Percentiles rank a stretch among this genome's conserved stretches.
phyloP scores from a whole-genome alignment of 306 rosid genomes.

The Elaeagnus macrophylla region DNA sequence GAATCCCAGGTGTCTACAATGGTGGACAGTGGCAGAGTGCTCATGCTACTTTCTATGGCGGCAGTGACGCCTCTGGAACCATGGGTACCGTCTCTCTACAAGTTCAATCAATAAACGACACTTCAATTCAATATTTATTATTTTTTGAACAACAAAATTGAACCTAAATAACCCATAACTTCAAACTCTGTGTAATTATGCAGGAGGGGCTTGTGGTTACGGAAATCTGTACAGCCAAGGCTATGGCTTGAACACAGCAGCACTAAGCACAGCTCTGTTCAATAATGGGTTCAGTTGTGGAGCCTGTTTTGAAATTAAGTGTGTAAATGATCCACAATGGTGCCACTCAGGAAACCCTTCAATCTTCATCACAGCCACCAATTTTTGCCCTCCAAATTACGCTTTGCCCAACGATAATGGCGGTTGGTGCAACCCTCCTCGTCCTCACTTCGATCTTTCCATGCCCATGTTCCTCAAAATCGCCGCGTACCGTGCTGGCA shows the following conservation, averaged over 20 bases:
- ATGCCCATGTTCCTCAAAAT: constrained; percentile 85
- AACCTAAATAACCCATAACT: too few species aligned
- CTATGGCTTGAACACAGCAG: constrained; percentile 78
- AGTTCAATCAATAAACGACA: too few species aligned
- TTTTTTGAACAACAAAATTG: too few species aligned
- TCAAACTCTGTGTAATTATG: not conserved
- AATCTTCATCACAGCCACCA: constrained; percentile 64
- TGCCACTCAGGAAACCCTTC: constrained; percentile 80
- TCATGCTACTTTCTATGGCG: constrained; percentile 63
- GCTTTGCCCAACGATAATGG: constrained; percentile 67
- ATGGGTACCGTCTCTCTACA: constrained; percentile 30
- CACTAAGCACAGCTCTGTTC: constrained; percentile 73
- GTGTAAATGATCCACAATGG: constrained; percentile 50
- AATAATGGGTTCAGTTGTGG: constrained; percentile 76
- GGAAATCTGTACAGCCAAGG: constrained; percentile 81
- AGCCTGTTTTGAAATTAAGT: constrained; percentile 71
- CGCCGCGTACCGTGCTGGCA: constrained; percentile 79
- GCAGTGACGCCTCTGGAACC: constrained; percentile 64
- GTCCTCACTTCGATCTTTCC: constrained; percentile 78
- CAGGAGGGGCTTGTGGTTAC: constrained; percentile 89
- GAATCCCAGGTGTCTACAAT: constrained; percentile 31
- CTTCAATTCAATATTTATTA: too few species aligned
- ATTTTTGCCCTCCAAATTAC: constrained; percentile 61
- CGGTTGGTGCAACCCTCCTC: constrained; percentile 91
- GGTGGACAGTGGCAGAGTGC: constrained; percentile 46